Evolutionary conservation across 108 stramenopile species (phyloP).

Genomic region (Craspedostauros australis): DNA sequence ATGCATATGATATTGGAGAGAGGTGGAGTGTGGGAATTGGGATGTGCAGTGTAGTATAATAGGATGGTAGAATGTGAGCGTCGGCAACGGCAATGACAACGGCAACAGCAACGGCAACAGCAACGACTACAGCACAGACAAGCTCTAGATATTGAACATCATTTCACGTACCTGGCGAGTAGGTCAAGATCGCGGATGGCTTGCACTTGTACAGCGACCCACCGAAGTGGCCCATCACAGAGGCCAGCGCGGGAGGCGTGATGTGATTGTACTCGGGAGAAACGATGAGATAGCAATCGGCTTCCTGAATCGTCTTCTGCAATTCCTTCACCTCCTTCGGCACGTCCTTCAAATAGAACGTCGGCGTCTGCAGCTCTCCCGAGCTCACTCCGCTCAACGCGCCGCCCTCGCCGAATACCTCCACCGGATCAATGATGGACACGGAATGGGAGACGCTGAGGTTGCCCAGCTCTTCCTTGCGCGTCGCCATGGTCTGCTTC

Average conservation of each 20-base stretch:
- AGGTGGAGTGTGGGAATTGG: no score
- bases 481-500: constrained; percentile 24
- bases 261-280: constrained; percentile 62
- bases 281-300: constrained; percentile 63
- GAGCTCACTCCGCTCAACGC: constrained; percentile 42
- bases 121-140: no score
- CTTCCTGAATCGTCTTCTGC: constrained; percentile 32
- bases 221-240: constrained; percentile 61
- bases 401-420: constrained; percentile 44
- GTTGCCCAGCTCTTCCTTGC: constrained; percentile 27
- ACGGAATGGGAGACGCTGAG: constrained; percentile 44
- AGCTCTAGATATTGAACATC: no score
- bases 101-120: no score
- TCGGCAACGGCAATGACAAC: no score
- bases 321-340: constrained; percentile 34
- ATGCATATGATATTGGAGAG: no score
- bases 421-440: constrained; percentile 47
- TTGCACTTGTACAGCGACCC: constrained; percentile 44
- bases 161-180: constrained; percentile 45
- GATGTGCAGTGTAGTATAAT: no score
- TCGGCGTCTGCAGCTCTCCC: constrained; percentile 36
- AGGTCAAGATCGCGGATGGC: constrained; percentile 53
- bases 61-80: no score
- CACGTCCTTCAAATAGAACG: constrained; percentile 41
- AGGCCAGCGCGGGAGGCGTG: constrained; percentile 43